Evolutionary conservation across 129 eudicot genomes (phyloP), one percentile per base, ranked within the genome.

Genomic region (Tagetes erecta): DNA sequence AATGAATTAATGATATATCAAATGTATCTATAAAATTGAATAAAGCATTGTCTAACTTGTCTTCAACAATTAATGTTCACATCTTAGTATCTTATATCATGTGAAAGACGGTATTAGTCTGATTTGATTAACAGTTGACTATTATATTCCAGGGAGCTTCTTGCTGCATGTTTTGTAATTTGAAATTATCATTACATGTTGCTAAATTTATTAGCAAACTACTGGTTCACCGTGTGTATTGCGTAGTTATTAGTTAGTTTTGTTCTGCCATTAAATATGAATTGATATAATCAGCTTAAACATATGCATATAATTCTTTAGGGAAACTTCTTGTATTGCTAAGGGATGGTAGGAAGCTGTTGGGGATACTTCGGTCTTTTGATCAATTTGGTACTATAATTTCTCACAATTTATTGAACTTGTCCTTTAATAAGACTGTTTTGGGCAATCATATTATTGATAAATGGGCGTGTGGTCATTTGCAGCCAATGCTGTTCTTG

Each of bases 281-380:
- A 52, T 36, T 52, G 39, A 46, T 73, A 47, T 47, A 74, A 4
- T 62, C 13, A 36, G 9, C 70, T 62, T 74, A 46, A 46, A 74
- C 39, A 8, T 14, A 62, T 74, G 30, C 62, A 41, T 36, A 9
- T 51, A 42, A 12, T 20, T 56, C 66, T 2, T 65, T 81, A 86
- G 90, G 64, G 52, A 86, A 77, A 68, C 79, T 86, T 80, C 79
- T 83, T 10, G 76, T 77, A 57, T 77, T 86, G 85, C 66, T 80
- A 35, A 66, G 85, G 59, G 90, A 86, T 80, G 87, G 90, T 56
- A 64, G 90, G 67, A 86, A 80, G 74, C 74, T 86, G 39, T 47
- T 80, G 63, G 90, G 90, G 51, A 73, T 71, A 56, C 84, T 86
- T 49, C 83, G 87, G 63, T 83, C 90, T 55, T 86, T 80, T 74